These are phyloP conservation scores for Phytophthora fragariae DNA, from an alignment of 352 stramenopile species.

Conservation along the genomic window DNA sequence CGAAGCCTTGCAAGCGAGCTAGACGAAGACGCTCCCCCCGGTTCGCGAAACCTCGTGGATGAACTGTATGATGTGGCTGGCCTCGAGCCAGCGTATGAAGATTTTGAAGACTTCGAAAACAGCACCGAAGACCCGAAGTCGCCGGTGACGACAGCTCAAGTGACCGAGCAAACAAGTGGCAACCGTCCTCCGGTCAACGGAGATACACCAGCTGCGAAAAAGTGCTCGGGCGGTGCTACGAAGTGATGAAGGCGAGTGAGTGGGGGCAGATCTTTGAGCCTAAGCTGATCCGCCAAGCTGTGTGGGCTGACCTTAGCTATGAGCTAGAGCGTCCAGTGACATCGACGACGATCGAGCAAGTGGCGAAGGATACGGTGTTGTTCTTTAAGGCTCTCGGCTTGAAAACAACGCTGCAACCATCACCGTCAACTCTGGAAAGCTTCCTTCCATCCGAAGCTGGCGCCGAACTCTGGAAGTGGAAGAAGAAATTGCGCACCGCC, in stretches of 20 bases:
- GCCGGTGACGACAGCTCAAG: neutral
- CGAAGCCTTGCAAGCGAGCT: neutral
- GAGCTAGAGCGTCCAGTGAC: neutral
- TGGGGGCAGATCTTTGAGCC: neutral
- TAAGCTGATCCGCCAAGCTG: neutral
- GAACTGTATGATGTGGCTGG: neutral
- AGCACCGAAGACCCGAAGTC: neutral
- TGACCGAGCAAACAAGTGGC: neutral
- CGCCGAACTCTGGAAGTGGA: conserved; percentile 4
- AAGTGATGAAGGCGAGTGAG: neutral
- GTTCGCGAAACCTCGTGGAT: neutral
- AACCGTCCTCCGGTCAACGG: neutral
- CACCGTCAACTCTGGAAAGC: too few relatives aligned
- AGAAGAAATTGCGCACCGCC: conserved; percentile 6
- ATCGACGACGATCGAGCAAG: too few relatives aligned
- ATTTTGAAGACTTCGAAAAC: neutral
- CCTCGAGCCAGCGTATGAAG: neutral
- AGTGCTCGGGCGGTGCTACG: neutral
- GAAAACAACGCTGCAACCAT: too few relatives aligned
- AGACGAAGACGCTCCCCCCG: neutral
- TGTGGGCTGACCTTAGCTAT: neutral
- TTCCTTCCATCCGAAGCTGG: neutral
- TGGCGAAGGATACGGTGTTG: too few relatives aligned
- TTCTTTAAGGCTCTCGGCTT: too few relatives aligned
- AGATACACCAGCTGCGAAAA: neutral